A percentile compares a stretch with the other conserved stretches of the same genome.
phyloP scores from a whole-genome alignment of 306 rosid genomes.

The Pterocarpus macrocarpus region DNA sequence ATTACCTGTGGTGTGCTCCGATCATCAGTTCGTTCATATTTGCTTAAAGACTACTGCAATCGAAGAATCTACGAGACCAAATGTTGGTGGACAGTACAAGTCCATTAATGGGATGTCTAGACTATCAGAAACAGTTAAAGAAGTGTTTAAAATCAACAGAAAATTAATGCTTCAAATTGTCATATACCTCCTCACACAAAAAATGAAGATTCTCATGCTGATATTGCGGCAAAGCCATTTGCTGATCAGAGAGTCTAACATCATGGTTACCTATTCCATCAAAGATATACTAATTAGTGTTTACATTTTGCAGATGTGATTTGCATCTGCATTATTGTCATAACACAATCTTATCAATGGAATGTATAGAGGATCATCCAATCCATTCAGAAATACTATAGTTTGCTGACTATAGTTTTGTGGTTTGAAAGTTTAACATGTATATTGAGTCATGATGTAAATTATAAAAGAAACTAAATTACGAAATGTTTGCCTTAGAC shows the following conservation, averaged over 20 bases:
- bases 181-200: conserved; percentile 91
- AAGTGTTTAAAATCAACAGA: conserved; percentile 27
- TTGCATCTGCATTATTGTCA: conserved; percentile 17
- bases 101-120: conserved; percentile 1
- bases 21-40: conserved; percentile 87
- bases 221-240: conserved; percentile 98
- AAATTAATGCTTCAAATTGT: conserved; percentile 42
- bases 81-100: conserved; percentile 31
- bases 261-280: conserved; percentile 79
- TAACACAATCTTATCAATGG: conserved; percentile 13
- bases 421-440: conserved; percentile 28
- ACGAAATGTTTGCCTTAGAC: conserved; percentile 76
- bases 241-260: conserved; percentile 97
- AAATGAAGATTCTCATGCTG: conserved; percentile 99
- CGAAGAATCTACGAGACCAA: conserved; percentile 78
- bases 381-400: conserved; percentile 34
- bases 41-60: conserved; percentile 88
- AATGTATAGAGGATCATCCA: conserved; percentile 20
- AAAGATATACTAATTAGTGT: conserved; percentile 48
- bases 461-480: conserved; percentile 45
- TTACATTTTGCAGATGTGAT: conserved; percentile 23
- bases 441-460: conserved; percentile 31
- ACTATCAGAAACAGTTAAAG: background rate
- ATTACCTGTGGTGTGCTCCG: conserved; percentile 95
- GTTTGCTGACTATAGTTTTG: conserved; percentile 4